Percentiles rank a stretch among this genome's conserved stretches.
Conservation (phyloP, 2,329 filamentous ascomycete genomes). For the Rhytidhysteron rufulum region DNA sequence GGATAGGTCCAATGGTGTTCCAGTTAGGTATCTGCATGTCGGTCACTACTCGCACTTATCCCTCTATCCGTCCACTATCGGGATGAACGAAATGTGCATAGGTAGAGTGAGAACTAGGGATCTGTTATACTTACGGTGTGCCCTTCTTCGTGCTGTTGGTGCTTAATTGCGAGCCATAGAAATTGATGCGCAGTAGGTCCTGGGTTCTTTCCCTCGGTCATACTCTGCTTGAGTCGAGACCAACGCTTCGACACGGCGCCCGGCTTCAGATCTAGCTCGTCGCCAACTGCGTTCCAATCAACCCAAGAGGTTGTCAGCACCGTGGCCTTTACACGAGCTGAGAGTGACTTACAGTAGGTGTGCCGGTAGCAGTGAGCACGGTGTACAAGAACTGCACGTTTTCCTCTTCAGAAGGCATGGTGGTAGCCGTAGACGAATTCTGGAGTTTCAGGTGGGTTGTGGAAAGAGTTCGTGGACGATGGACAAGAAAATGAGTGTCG, state of each 20-base stretch:
- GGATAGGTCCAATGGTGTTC: slow-evolving; percentile 22
- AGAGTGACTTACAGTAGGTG: slow-evolving; percentile 5
- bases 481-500: no score
- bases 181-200: slow-evolving; percentile 15
- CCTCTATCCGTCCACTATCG: no score
- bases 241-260: slow-evolving; percentile 27
- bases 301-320: slow-evolving; percentile 16
- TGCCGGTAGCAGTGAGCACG: slow-evolving; percentile 21
- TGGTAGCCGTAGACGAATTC: not conserved
- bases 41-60: no score
- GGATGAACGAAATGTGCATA: no score
- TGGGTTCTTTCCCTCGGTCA: slow-evolving; percentile 17
- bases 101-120: no score
- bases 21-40: slow-evolving; percentile 19
- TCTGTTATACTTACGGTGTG: no score
- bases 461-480: no score
- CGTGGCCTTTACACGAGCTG: not conserved
- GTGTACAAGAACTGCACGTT: slow-evolving; percentile 29
- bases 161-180: slow-evolving; percentile 28
- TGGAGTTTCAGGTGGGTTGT: no score
- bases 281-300: slow-evolving; percentile 23
- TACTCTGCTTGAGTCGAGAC: slow-evolving; percentile 27
- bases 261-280: slow-evolving; percentile 20
- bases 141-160: slow-evolving; percentile 6
- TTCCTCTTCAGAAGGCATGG: slow-evolving; percentile 27